Conservation (phyloP, 139 green algal genomes). For the Chlorella ohadii region DNA sequence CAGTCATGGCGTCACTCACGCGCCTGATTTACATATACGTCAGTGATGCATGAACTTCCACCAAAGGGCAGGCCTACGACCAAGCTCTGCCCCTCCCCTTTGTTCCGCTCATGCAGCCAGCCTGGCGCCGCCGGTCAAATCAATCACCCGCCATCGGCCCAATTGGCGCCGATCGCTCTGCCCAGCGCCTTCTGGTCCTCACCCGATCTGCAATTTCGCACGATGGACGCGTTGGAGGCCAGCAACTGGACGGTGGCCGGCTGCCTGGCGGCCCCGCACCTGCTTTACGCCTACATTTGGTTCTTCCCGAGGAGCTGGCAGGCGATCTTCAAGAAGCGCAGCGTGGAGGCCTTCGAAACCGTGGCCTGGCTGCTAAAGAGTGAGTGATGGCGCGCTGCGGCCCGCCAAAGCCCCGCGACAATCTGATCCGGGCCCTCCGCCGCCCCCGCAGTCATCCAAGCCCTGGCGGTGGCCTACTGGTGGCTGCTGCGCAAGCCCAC, state of each 20-base stretch:
- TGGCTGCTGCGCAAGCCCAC: conserved; percentile 35
- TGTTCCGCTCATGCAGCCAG: no score
- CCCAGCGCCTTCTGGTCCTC: no score
- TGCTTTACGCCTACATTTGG: conserved; percentile 82
- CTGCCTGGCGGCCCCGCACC: conserved; percentile 64
- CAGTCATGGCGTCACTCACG: no score
- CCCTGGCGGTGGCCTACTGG: conserved; percentile 54
- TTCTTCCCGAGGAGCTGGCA: conserved; percentile 58
- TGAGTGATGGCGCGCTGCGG: conserved; percentile 14
- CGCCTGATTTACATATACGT: no score
- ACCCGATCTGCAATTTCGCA: no score
- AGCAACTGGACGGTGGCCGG: conserved; percentile 34
- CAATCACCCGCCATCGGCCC: background rate
- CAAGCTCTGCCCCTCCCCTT: no score
- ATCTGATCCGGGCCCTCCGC: background rate
- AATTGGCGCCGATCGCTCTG: no score
- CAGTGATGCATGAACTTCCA: no score
- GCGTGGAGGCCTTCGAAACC: conserved; percentile 60
- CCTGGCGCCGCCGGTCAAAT: background rate
- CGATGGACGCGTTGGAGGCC: background rate
- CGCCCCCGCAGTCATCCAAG: conserved; percentile 39
- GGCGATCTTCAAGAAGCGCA: conserved; percentile 49
- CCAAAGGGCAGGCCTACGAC: no score
- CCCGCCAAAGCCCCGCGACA: background rate
- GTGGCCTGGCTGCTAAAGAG: conserved; percentile 65